phyloP scores from a whole-genome alignment of 306 rosid genomes.

The Malus fusca region DNA sequence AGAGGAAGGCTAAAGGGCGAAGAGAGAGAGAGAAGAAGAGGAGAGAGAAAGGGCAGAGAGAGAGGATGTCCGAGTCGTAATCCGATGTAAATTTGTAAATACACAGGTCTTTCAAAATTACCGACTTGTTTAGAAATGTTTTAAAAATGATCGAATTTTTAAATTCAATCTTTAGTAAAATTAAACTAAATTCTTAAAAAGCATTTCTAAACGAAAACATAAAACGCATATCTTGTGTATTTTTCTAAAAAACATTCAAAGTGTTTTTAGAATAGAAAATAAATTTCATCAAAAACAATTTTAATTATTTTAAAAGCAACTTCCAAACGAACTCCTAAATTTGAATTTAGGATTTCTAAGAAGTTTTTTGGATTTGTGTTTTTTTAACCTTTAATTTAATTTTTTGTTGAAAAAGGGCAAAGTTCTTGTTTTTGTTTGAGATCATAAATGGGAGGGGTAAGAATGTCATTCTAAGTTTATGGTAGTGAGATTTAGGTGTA shows the following conservation, averaged over 20 bases:
- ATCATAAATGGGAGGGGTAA: neutral
- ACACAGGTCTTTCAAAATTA: neutral
- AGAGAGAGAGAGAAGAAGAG: neutral
- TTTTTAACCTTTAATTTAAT: neutral
- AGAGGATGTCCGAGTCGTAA: slow-evolving; percentile 10
- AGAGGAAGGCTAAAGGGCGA: slow-evolving; percentile 4
- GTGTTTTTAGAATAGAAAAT: too few relatives aligned
- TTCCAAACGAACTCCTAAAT: neutral
- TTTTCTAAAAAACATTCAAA: too few relatives aligned
- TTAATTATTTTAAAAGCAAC: too few relatives aligned
- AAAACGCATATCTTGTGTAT: too few relatives aligned
- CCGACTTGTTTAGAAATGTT: too few relatives aligned
- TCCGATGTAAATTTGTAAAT: neutral
- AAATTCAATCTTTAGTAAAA: too few relatives aligned
- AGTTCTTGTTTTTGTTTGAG: neutral
- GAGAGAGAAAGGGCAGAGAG: neutral
- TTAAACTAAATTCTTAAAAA: too few relatives aligned
- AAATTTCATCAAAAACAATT: too few relatives aligned
- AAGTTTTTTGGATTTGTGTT: neutral
- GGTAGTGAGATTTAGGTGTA: neutral
- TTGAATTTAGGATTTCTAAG: neutral
- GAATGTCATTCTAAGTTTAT: neutral
- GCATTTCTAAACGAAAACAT: too few relatives aligned
- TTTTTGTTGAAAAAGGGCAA: neutral
- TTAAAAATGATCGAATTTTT: too few relatives aligned